Percentiles rank a stretch among this genome's conserved stretches.
phyloP scores from a whole-genome alignment of 441 rosid species.

The Rhodomyrtus psidioides region DNA sequence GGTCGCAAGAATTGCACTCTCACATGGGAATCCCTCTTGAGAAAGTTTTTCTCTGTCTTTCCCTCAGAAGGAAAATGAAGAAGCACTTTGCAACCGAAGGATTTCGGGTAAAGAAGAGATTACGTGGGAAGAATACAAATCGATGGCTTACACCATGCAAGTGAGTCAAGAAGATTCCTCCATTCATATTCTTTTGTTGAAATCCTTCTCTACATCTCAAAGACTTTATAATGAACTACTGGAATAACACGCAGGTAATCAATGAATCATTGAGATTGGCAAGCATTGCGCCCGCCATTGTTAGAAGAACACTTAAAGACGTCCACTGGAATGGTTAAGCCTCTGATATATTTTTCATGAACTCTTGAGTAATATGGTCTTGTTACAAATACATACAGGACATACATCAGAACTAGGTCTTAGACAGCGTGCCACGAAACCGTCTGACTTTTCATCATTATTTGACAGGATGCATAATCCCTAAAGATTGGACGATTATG shows the following conservation, averaged over 20 bases:
- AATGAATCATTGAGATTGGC: slow-evolving; percentile 21
- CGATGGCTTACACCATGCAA: slow-evolving; percentile 24
- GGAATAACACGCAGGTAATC: slow-evolving; percentile 16
- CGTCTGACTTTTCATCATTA: too few relatives aligned
- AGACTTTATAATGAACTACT: not conserved
- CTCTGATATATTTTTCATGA: not conserved
- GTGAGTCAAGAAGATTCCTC: not conserved
- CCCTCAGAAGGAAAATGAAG: not conserved
- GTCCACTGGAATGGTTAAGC: slow-evolving; percentile 8
- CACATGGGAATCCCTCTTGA: not conserved
- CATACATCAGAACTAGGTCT: too few relatives aligned
- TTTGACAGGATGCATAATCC: too few relatives aligned
- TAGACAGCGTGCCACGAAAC: too few relatives aligned
- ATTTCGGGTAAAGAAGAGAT: not conserved
- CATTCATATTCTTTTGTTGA: not conserved
- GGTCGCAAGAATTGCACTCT: too few relatives aligned
- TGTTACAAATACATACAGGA: too few relatives aligned
- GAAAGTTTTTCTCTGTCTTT: not conserved
- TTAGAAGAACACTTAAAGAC: slow-evolving; percentile 13
- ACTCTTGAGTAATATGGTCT: too few relatives aligned
- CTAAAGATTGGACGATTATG: too few relatives aligned
- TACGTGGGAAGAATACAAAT: slow-evolving; percentile 29
- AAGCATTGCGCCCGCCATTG: slow-evolving; percentile 9
- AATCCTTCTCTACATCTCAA: not conserved
- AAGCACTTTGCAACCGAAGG: not conserved